Base-by-base conservation (phyloP, 805 yeast genomes). In the Trichomonascus vanleenenianus region DNA sequence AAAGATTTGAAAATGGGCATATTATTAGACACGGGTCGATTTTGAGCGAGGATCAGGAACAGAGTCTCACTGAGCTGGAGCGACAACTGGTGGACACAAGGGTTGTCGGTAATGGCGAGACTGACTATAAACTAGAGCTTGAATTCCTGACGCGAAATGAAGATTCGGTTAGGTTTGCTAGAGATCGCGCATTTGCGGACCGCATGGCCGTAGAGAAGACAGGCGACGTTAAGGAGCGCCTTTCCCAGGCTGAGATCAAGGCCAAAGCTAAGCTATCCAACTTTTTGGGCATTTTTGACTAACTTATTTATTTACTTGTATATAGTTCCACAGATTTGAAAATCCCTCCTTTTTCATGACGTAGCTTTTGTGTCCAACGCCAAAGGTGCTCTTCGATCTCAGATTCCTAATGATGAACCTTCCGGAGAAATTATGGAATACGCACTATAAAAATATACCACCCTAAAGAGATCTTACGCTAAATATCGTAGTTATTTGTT, bases 61-160 rank as follows among this genome's bases (percentile, higher is more conserved):
- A 34, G 10, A 14, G 16, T 9, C 22, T 35, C 34, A 20, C 45
- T 9, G 25, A 34, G 15, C 37, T 43, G 7, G 45, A 43, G 30
- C 32, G 27, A n/a, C 2, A 8, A 27, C 30, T 43, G 5, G 14
- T 37, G n/a, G 16, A 30, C 18, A 20, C 27, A 11, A n/a, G 25
- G 16, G 10, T 16, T 33, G 30, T 50, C 30, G 38, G 45, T 2
- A 36, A 25, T 11, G 35, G 34, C 8, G 44, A 42, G 10, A 19
- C 12, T 5, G 22, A 25, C 9, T 33, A 40, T 10, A 22, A 39
- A 4, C 33, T 53, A 16, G 32, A 30, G 10, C 32, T 51, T 2
- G 46, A 36, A 39, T 34, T 42, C 10, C 39, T 50, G 14, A 51
- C 52, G 10, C 36, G 56, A n/a, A 49, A 51, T 20, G 41, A 30